Evolutionary conservation across 1,139 yeast genomes (phyloP).

Genomic region (Lodderomyces margitis): DNA sequence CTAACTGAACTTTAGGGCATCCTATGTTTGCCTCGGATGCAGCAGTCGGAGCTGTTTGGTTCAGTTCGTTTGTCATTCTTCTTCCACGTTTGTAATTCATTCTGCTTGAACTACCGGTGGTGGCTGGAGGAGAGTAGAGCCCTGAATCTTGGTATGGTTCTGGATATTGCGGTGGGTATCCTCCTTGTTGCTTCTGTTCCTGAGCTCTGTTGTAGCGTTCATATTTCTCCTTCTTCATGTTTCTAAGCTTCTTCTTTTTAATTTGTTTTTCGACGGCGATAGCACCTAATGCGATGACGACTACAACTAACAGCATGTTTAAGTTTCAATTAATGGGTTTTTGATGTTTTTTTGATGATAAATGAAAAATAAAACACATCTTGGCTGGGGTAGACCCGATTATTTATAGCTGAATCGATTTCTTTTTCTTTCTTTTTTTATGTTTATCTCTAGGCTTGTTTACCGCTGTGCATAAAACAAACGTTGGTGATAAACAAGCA

Average conservation of each 20-base stretch:
- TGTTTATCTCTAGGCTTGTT: no score
- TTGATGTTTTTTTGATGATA: no score
- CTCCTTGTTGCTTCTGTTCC: neutral
- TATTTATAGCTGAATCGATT: neutral
- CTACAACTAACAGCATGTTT: neutral
- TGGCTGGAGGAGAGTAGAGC: no score
- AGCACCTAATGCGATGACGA: neutral
- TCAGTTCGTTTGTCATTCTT: constrained; percentile 7
- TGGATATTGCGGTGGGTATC: neutral
- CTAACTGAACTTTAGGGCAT: neutral
- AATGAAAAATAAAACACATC: neutral
- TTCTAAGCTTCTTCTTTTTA: constrained; percentile 3
- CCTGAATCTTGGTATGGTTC: no score
- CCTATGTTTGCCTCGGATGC: neutral
- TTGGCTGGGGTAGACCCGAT: no score
- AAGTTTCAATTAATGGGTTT: no score
- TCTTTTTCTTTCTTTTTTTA: no score
- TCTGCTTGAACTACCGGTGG: neutral
- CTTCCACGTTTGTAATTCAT: neutral
- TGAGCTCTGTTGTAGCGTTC: no score
- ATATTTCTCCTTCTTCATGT: neutral
- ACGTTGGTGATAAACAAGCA: no score
- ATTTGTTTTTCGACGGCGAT: neutral
- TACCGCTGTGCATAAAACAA: no score
- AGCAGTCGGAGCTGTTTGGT: constrained; percentile 6